These are phyloP conservation scores for Apiospora koreana DNA, from an alignment of 2,329 filamentous ascomycete genomes.

Conservation along the genomic window DNA sequence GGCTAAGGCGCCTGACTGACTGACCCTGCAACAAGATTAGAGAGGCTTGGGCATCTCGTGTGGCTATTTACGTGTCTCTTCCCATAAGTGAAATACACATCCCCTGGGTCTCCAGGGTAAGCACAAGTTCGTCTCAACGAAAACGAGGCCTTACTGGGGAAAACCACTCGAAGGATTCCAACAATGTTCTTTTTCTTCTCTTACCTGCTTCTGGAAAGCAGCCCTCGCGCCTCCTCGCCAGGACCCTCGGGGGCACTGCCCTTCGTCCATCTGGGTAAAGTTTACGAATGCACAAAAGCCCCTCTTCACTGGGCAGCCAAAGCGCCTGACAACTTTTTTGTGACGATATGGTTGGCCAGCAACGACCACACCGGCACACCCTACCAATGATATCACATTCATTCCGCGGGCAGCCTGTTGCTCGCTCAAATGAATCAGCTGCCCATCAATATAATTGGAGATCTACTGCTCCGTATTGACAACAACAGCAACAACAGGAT, in stretches of 20 bases:
- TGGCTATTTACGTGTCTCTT: neutral
- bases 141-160: neutral
- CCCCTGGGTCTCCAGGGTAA: neutral
- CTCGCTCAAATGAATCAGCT: neutral
- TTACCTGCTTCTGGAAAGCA: neutral
- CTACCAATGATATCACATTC: neutral
- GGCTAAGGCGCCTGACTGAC: neutral
- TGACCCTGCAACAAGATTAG: neutral
- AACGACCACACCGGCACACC: neutral
- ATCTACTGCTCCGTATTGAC: neutral
- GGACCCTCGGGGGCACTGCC: neutral
- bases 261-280: neutral
- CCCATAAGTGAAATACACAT: neutral
- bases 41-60: neutral
- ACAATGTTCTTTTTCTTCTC: neutral
- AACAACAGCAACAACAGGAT: neutral
- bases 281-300: neutral
- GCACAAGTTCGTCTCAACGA: neutral
- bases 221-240: neutral
- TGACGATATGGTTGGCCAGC: neutral
- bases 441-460: neutral
- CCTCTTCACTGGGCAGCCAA: neutral
- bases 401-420: neutral
- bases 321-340: neutral
- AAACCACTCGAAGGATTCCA: neutral